Percentiles rank a stretch among this genome's conserved stretches.
phyloP scores from a whole-genome alignment of 257 asterid species.

The Pogostemon cablin region DNA sequence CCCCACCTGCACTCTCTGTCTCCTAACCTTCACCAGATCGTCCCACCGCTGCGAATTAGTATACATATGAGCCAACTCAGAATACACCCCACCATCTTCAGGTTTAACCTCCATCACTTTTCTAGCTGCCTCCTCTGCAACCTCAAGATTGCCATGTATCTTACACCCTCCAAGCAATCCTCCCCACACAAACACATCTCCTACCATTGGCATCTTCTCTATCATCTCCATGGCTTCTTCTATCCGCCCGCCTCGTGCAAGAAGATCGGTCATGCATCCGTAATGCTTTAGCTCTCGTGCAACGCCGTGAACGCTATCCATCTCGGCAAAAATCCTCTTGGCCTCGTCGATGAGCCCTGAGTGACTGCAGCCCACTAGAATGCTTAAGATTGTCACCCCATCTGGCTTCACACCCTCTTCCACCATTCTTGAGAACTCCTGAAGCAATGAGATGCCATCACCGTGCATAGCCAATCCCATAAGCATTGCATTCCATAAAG shows the following conservation, averaged over 20 bases:
- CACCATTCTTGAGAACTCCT: slow-evolving; percentile 65
- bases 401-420: slow-evolving; percentile 55
- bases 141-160: slow-evolving; percentile 68
- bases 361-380: slow-evolving; percentile 87
- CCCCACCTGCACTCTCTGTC: slow-evolving; percentile 54
- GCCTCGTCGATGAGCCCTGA: slow-evolving; percentile 70
- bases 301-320: slow-evolving; percentile 68
- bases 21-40: slow-evolving; percentile 68
- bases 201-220: slow-evolving; percentile 68
- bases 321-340: slow-evolving; percentile 51
- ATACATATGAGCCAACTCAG: slow-evolving; percentile 70
- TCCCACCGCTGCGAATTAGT: slow-evolving; percentile 74
- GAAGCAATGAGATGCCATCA: slow-evolving; percentile 44
- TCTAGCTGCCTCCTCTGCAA: slow-evolving; percentile 74
- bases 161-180: slow-evolving; percentile 95
- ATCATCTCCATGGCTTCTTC: slow-evolving; percentile 73
- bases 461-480: slow-evolving; percentile 85
- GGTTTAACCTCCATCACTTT: slow-evolving; percentile 74
- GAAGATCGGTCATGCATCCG: slow-evolving; percentile 89
- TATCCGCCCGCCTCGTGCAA: slow-evolving; percentile 77
- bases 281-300: slow-evolving; percentile 76
- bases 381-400: slow-evolving; percentile 70
- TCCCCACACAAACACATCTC: slow-evolving; percentile 88
- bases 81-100: slow-evolving; percentile 79
- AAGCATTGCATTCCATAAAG: slow-evolving; percentile 87